Percentiles rank a stretch among this genome's conserved stretches.
These are phyloP conservation scores for Alopecurus myosuroides DNA, from an alignment of 176 grass and related monocot species.

Conservation along the genomic window DNA sequence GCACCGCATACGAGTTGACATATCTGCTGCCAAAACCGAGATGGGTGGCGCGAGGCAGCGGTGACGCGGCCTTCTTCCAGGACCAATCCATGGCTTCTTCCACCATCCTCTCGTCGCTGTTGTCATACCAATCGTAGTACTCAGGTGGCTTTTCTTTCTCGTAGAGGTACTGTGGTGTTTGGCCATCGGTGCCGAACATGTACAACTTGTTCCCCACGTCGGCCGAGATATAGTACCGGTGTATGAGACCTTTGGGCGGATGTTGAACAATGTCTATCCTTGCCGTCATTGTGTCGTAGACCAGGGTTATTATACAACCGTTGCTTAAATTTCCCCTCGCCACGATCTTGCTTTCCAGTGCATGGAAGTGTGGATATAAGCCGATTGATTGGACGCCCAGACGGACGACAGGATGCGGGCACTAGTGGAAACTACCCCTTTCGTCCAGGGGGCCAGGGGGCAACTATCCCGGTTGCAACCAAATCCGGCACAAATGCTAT, in stretches of 20 bases:
- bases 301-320: not conserved
- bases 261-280: not conserved
- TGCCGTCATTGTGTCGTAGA: not conserved
- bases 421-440: too few relatives aligned
- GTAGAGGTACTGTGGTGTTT: too few relatives aligned
- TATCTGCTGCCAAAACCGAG: not conserved
- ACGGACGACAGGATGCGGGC: not conserved
- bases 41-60: not conserved
- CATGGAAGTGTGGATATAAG: not conserved
- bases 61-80: not conserved
- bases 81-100: not conserved
- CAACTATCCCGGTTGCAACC: too few relatives aligned
- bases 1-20: not conserved
- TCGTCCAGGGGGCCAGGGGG: too few relatives aligned
- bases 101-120: not conserved
- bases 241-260: not conserved
- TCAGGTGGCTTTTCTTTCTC: too few relatives aligned
- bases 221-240: not conserved
- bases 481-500: too few relatives aligned
- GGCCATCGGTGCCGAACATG: too few relatives aligned
- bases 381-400: not conserved
- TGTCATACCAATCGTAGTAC: not conserved
- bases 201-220: not conserved
- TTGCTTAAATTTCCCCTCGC: not conserved
- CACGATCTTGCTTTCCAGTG: not conserved